Evolutionary conservation across 2,329 filamentous ascomycete genomes (phyloP).

Genomic region (Tolypocladium sp.): DNA sequence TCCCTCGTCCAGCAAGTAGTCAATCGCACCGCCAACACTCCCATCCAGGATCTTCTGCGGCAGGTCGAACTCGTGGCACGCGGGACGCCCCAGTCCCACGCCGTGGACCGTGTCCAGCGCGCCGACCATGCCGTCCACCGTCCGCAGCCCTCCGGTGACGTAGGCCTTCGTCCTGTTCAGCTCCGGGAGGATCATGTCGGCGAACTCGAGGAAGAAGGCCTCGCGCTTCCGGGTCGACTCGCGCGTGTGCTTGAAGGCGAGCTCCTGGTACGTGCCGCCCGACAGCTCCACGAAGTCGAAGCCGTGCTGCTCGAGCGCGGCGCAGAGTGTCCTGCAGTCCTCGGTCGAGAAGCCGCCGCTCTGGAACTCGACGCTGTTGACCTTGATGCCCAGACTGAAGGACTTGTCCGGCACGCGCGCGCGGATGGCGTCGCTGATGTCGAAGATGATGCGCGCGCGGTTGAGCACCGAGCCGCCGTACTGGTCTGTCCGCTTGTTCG

Average conservation of each 20-base stretch:
- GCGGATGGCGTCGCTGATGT: slow-evolving; percentile 29
- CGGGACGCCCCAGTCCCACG: slow-evolving; percentile 41
- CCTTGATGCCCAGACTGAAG: slow-evolving; percentile 44
- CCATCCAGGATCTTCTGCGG: slow-evolving; percentile 13
- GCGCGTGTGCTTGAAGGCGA: slow-evolving; percentile 40
- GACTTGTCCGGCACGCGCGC: slow-evolving; percentile 14
- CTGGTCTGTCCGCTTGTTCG: slow-evolving; percentile 42
- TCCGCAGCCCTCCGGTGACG: slow-evolving; percentile 49
- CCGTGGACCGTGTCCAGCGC: slow-evolving; percentile 49
- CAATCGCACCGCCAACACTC: slow-evolving; percentile 34
- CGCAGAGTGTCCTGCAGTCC: slow-evolving; percentile 39
- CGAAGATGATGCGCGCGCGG: slow-evolving; percentile 34
- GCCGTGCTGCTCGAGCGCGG: slow-evolving; percentile 34
- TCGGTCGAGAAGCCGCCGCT: slow-evolving; percentile 41
- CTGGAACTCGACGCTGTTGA: slow-evolving; percentile 49
- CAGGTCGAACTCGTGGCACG: slow-evolving; percentile 15
- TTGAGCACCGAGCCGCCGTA: slow-evolving; percentile 37
- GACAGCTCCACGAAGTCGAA: slow-evolving; percentile 53
- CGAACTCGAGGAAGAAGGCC: slow-evolving; percentile 53
- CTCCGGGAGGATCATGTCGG: slow-evolving; percentile 36
- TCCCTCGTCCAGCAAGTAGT: slow-evolving; percentile 35
- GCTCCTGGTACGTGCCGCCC: slow-evolving; percentile 49
- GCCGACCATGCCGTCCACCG: slow-evolving; percentile 46
- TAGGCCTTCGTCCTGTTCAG: slow-evolving; percentile 44
- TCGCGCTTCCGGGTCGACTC: slow-evolving; percentile 47